Percentiles rank a stretch among this genome's conserved stretches.
These are phyloP conservation scores for Aspergillus felis DNA, from an alignment of 2,329 filamentous ascomycete species.

Conservation along the genomic window DNA sequence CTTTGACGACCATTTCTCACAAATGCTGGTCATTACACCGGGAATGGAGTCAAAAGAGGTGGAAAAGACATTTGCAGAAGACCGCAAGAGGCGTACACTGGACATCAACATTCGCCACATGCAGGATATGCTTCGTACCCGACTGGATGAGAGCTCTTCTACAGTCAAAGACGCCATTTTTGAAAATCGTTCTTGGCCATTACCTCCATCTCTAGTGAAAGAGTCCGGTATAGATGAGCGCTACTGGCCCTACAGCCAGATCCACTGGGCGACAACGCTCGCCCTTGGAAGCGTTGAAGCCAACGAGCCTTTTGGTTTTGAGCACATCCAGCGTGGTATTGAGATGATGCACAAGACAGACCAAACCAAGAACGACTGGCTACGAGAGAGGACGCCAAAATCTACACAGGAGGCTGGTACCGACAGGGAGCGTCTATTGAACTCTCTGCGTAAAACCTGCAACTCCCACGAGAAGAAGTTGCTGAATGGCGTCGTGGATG, in stretches of 20 bases:
- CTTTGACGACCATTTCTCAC: slow-evolving; percentile 45
- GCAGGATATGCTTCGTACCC: slow-evolving; percentile 55
- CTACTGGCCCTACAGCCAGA: slow-evolving; percentile 57
- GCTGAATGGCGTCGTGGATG: slow-evolving; percentile 75
- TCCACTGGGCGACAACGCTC: slow-evolving; percentile 57
- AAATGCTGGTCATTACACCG: slow-evolving; percentile 54
- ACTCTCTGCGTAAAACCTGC: slow-evolving; percentile 53
- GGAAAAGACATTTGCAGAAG: slow-evolving; percentile 44
- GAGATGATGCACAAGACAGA: slow-evolving; percentile 41
- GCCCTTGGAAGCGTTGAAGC: slow-evolving; percentile 48
- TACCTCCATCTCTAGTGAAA: slow-evolving; percentile 24
- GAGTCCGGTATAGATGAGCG: slow-evolving; percentile 46
- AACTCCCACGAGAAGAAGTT: slow-evolving; percentile 80
- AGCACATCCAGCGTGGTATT: slow-evolving; percentile 35
- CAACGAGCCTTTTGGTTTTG: slow-evolving; percentile 38
- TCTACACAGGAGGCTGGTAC: slow-evolving; percentile 28
- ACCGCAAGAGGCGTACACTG: slow-evolving; percentile 46
- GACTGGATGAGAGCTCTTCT: slow-evolving; percentile 30
- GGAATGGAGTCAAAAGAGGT: slow-evolving; percentile 36
- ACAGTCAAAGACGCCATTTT: slow-evolving; percentile 33
- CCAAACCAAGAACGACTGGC: slow-evolving; percentile 35
- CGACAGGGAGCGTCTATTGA: slow-evolving; percentile 42
- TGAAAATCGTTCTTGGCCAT: slow-evolving; percentile 25
- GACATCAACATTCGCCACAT: slow-evolving; percentile 64
- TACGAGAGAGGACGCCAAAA: slow-evolving; percentile 32